Conservation (phyloP, 2,329 filamentous ascomycete species). For the Knufia petricola region DNA sequence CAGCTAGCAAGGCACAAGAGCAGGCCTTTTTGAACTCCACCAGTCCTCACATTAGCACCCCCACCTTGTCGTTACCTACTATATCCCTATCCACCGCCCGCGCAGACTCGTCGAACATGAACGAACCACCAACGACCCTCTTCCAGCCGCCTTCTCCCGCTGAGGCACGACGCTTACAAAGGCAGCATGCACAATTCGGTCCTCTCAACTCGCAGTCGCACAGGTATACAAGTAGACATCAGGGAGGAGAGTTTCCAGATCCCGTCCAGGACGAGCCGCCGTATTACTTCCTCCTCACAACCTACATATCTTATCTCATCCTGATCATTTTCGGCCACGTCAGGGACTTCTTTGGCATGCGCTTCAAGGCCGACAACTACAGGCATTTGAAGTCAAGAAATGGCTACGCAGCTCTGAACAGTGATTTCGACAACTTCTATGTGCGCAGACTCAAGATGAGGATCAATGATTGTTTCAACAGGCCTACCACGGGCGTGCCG, state of each 20-base stretch:
- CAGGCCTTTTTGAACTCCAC: slow-evolving; percentile 51
- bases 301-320: slow-evolving; percentile 95
- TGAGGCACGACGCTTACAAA: slow-evolving; percentile 65
- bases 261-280: slow-evolving; percentile 91
- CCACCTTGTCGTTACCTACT: slow-evolving; percentile 71
- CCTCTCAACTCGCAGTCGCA: slow-evolving; percentile 72
- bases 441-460: slow-evolving; percentile 83
- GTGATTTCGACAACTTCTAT: slow-evolving; percentile 99
- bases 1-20: slow-evolving; percentile 51
- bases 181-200: slow-evolving; percentile 82
- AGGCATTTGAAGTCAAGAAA: slow-evolving; percentile 71
- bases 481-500: slow-evolving; percentile 85
- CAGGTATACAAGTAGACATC: slow-evolving; percentile 79
- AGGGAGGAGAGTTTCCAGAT: slow-evolving; percentile 67
- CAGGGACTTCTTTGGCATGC: slow-evolving; percentile 94
- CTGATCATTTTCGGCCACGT: slow-evolving; percentile 93
- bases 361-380: slow-evolving; percentile 81
- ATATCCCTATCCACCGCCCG: slow-evolving; percentile 86
- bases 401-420: slow-evolving; percentile 90
- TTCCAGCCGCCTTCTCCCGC: slow-evolving; percentile 82
- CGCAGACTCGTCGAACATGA: slow-evolving; percentile 62
- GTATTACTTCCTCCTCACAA: slow-evolving; percentile 93
- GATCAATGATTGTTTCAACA: slow-evolving; percentile 93
- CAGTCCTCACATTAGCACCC: slow-evolving; percentile 55
- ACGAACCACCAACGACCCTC: slow-evolving; percentile 66